phyloP scores from a whole-genome alignment of 805 yeast species.

The Myxozyma monticola region DNA sequence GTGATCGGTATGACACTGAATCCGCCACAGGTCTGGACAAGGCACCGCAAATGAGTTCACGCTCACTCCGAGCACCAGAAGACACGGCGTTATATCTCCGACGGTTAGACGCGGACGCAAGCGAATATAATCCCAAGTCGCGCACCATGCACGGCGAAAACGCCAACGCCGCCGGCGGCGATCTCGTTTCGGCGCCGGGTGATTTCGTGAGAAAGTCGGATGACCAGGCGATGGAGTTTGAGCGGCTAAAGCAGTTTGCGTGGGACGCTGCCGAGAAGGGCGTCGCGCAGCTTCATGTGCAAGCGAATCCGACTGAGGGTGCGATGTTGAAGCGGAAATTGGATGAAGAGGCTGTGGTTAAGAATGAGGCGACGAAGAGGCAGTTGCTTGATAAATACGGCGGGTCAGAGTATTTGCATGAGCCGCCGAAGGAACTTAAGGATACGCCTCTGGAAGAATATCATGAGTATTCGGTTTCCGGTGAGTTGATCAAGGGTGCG shows the following conservation, averaged over 20 bases:
- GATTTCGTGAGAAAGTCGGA: slow-evolving; percentile 41
- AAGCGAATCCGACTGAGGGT: slow-evolving; percentile 52
- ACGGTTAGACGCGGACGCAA: slow-evolving; percentile 50
- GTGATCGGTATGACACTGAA: slow-evolving; percentile 41
- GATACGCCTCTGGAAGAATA: slow-evolving; percentile 5
- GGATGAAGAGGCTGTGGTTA: slow-evolving; percentile 37
- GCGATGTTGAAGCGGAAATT: slow-evolving; percentile 42
- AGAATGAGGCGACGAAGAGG: slow-evolving; percentile 38
- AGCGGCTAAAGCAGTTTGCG: slow-evolving; percentile 51
- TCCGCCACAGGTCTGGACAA: slow-evolving; percentile 30
- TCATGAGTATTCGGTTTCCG: slow-evolving; percentile 18
- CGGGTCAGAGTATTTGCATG: slow-evolving; percentile 30
- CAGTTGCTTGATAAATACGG: slow-evolving; percentile 46
- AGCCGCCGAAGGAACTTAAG: slow-evolving; percentile 20
- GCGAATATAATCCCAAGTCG: slow-evolving; percentile 47
- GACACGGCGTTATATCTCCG: slow-evolving; percentile 73
- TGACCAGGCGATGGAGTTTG: slow-evolving; percentile 54
- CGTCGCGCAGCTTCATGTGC: slow-evolving; percentile 36
- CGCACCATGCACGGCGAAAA: slow-evolving; percentile 34
- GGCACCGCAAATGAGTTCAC: slow-evolving; percentile 41
- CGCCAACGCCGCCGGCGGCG: slow-evolving; percentile 34
- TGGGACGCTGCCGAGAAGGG: slow-evolving; percentile 46
- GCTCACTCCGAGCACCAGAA: slow-evolving; percentile 61
- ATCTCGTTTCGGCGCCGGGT: slow-evolving; percentile 51
- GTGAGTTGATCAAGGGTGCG: slow-evolving; percentile 18